phyloP scores from a whole-genome alignment of 805 yeast species.

The Candida saitoana region DNA sequence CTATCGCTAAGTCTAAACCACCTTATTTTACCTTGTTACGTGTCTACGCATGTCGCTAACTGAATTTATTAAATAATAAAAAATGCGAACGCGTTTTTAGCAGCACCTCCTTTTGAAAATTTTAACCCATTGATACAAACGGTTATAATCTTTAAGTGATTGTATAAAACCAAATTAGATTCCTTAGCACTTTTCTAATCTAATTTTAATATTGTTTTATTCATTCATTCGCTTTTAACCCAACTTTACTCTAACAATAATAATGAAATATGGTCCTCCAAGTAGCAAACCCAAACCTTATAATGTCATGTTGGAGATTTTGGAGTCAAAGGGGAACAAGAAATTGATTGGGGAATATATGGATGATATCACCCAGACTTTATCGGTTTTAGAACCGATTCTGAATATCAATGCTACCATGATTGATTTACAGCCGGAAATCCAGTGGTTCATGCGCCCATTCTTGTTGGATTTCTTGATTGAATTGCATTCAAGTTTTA shows the following conservation, averaged over 20 bases:
- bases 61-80: too few relatives aligned
- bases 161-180: constrained; percentile 1
- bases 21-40: too few relatives aligned
- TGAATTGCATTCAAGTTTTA: constrained; percentile 42
- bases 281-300: constrained; percentile 31
- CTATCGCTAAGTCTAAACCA: too few relatives aligned
- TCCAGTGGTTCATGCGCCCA: constrained; percentile 48
- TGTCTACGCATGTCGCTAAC: not conserved
- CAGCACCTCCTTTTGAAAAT: not conserved
- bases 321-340: constrained; percentile 45
- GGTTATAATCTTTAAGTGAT: too few relatives aligned
- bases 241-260: not conserved
- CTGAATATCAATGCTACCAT: constrained; percentile 47
- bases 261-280: constrained; percentile 25
- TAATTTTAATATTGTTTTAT: constrained; percentile 1
- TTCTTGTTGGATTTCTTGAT: constrained; percentile 40
- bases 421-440: constrained; percentile 46
- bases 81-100: not conserved
- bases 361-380: constrained; percentile 33
- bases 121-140: too few relatives aligned
- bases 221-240: constrained; percentile 2
- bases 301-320: constrained; percentile 41
- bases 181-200: too few relatives aligned
- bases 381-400: constrained; percentile 37
- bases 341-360: constrained; percentile 42